Evolutionary conservation across 2,329 filamentous ascomycete genomes (phyloP).

Genomic region (Neonectria hederae): DNA sequence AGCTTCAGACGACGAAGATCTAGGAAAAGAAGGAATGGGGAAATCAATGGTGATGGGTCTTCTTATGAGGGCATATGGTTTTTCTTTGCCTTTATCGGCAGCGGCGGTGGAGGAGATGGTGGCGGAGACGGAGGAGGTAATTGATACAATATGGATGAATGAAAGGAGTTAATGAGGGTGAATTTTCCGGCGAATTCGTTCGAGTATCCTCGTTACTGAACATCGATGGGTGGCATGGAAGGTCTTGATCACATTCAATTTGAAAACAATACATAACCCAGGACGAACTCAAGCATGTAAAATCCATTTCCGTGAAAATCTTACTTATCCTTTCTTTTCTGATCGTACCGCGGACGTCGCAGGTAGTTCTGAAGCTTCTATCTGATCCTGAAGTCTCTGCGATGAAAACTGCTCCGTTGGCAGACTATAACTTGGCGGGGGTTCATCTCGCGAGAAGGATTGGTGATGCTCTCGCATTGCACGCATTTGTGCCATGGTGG

Average conservation of each 20-base stretch:
- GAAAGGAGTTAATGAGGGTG: neutral
- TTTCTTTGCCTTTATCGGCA: constrained; percentile 10
- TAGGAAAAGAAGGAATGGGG: constrained; percentile 2
- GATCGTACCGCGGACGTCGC: neutral
- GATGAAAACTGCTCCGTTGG: neutral
- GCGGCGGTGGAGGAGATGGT: neutral
- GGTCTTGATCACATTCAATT: too few relatives aligned
- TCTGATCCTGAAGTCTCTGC: neutral
- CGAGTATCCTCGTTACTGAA: too few relatives aligned
- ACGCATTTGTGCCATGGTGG: neutral
- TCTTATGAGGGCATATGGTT: neutral
- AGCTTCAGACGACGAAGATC: constrained; percentile 6
- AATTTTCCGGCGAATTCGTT: neutral
- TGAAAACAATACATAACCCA: too few relatives aligned
- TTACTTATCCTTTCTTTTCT: neutral
- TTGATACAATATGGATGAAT: neutral
- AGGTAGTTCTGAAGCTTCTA: neutral
- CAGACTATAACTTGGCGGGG: constrained; percentile 4
- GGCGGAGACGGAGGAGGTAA: constrained; percentile 4
- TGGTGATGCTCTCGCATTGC: neutral
- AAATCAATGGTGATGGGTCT: neutral
- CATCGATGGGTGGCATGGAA: too few relatives aligned
- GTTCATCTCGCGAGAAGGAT: neutral
- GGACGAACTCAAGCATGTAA: too few relatives aligned
- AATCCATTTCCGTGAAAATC: too few relatives aligned